Percentiles rank a stretch among this genome's conserved stretches.
phyloP scores from a whole-genome alignment of 495 filamentous ascomycete genomes.

The Trichoderma reesei region DNA sequence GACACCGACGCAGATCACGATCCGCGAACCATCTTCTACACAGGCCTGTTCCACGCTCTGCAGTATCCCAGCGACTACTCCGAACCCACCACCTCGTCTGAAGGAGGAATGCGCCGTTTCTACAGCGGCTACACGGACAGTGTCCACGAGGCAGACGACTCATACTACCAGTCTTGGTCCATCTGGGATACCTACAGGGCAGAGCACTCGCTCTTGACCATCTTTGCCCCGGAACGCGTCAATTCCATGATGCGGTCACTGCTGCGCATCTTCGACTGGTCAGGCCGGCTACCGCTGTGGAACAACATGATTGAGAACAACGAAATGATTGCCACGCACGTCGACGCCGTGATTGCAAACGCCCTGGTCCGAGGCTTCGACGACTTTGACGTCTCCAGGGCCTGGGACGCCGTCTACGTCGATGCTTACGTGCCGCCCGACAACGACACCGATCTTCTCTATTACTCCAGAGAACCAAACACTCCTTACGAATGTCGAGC shows the following conservation, averaged over 20 bases:
- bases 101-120: conserved; percentile 15
- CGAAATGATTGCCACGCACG: conserved; percentile 27
- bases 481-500: conserved; percentile 25
- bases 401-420: conserved; percentile 22
- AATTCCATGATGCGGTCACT: conserved; percentile 24
- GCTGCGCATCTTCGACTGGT: conserved; percentile 24
- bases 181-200: conserved; percentile 27
- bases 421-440: conserved; percentile 25
- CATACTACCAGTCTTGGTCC: conserved; percentile 28
- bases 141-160: conserved; percentile 20
- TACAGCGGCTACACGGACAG: conserved; percentile 27
- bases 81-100: conserved; percentile 17
- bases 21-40: conserved; percentile 25
- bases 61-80: conserved; percentile 27
- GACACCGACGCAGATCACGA: conserved; percentile 21
- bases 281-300: conserved; percentile 25
- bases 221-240: conserved; percentile 24
- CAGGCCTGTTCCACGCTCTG: conserved; percentile 23
- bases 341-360: conserved; percentile 25
- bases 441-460: conserved; percentile 22
- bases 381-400: conserved; percentile 22
- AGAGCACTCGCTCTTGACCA: conserved; percentile 23
- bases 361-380: conserved; percentile 23
- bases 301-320: conserved; percentile 28
- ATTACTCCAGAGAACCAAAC: conserved; percentile 23